These are phyloP conservation scores for Salix dunnii DNA, from an alignment of 345 rosid genomes.

Conservation along the genomic window DNA sequence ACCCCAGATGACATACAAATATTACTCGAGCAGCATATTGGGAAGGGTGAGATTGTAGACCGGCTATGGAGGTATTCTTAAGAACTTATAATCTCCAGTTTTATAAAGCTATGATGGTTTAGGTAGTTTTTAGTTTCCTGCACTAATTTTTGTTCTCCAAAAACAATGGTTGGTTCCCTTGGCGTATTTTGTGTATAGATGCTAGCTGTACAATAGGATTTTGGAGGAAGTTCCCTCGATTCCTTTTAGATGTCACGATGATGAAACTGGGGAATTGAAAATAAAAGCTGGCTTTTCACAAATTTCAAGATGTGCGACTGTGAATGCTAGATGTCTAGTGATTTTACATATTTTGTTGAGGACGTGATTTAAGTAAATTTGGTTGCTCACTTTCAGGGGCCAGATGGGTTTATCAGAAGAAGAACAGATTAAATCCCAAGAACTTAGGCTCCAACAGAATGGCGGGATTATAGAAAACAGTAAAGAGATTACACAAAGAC, in stretches of 20 bases:
- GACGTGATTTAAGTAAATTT: neutral
- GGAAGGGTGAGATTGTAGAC: slow-evolving; percentile 72
- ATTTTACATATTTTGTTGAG: no score
- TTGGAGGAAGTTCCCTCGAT: neutral
- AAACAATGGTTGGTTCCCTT: neutral
- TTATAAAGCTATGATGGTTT: neutral
- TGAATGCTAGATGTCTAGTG: no score
- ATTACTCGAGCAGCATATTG: slow-evolving; percentile 69
- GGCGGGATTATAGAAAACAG: slow-evolving; percentile 27
- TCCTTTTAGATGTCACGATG: neutral
- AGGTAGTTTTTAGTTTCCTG: neutral
- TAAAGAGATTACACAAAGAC: slow-evolving; percentile 28
- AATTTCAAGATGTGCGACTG: neutral
- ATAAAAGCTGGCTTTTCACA: neutral
- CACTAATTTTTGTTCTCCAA: neutral
- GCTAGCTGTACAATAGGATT: neutral
- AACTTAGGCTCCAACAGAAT: slow-evolving; percentile 48
- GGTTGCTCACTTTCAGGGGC: slow-evolving; percentile 52
- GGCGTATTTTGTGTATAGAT: neutral
- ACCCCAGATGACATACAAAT: slow-evolving; percentile 68
- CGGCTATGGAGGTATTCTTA: slow-evolving; percentile 69
- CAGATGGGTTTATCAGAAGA: slow-evolving; percentile 81
- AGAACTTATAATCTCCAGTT: neutral
- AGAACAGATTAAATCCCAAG: slow-evolving; percentile 60
- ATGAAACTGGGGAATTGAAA: neutral